Evolutionary conservation across 306 rosid genomes (phyloP), one percentile per base, ranked within the genome.

Genomic region (Acacia acuminata): DNA sequence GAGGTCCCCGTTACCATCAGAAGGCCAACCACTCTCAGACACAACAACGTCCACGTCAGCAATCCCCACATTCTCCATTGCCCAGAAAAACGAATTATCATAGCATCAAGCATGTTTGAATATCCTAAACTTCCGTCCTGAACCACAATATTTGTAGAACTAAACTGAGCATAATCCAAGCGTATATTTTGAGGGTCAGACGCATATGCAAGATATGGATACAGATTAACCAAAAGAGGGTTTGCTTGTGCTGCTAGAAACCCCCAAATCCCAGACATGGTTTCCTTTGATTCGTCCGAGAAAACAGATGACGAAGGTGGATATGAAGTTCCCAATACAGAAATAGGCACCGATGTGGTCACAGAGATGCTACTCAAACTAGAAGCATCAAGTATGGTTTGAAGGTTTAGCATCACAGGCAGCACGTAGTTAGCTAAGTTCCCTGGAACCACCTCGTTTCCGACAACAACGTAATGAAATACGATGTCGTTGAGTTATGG

Each of bases 1-100:
- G 30, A 45, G 79, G 43, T 51, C 2, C 1, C 80, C 88, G 30
- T 77, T 67, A 1, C 91, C 90, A 4, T 50, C 81, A 1, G 83
- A 81, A 4, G 90, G 90, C 91, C 90, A 88, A 0, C 91, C 90
- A 13, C 74, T 84, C 53, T 86, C 90, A 0, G 86, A 55, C 3
- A 88, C 82, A 12, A 55, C 89, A 25, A 88, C 6, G 0, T 8
- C 2, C 17, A 88, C 87, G 1, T 71, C 10, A 10, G 38, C 13
- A 1, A 25, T 16, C 1, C 44, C 73, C 61, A n/a, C 60, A 38
- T 56, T 24, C 45, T 82, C 86, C 82, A 82, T 84, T 4, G 90
- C 87, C 1, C 67, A 61, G 2, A 79, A 10, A 78, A 88, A 84
- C 0, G 90, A 60, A 63, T 88, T 10, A 86, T 77, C 69, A 81